Evolutionary conservation across 768 basidiomycete genomes (phyloP).

Genomic region (Mycena leptocephala): DNA sequence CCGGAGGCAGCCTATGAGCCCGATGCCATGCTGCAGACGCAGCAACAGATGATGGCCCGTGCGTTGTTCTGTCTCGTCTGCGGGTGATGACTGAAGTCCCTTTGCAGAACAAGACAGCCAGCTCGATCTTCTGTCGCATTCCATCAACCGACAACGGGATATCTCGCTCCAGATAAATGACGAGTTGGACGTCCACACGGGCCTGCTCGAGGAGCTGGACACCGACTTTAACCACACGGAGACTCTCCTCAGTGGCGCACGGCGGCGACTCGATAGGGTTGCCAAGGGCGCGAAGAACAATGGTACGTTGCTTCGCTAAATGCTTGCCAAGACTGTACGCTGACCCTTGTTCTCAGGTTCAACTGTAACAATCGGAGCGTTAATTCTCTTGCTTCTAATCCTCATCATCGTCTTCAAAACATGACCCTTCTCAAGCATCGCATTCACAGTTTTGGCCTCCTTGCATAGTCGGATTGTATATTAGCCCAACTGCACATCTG

Average conservation of each 20-base stretch:
- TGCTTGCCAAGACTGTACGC: not conserved
- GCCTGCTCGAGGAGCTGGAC: slow-evolving; percentile 90
- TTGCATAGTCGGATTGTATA: slow-evolving; percentile 32
- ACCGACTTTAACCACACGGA: slow-evolving; percentile 84
- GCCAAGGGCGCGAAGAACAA: slow-evolving; percentile 86
- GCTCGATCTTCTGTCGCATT: slow-evolving; percentile 87
- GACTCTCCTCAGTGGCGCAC: slow-evolving; percentile 75
- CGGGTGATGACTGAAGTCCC: not conserved
- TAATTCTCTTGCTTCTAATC: slow-evolving; percentile 56
- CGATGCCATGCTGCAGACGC: slow-evolving; percentile 75
- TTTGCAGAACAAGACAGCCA: slow-evolving; percentile 88
- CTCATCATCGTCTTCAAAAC: slow-evolving; percentile 52
- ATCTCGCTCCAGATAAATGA: slow-evolving; percentile 93
- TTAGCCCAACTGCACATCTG: slow-evolving; percentile 23
- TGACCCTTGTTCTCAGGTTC: slow-evolving; percentile 63
- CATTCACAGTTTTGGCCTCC: slow-evolving; percentile 1
- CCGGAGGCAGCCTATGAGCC: slow-evolving; percentile 58
- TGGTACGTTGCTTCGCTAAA: slow-evolving; percentile 63
- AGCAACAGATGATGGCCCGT: slow-evolving; percentile 88
- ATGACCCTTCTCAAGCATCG: slow-evolving; percentile 2
- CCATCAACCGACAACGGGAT: slow-evolving; percentile 90
- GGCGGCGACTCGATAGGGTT: slow-evolving; percentile 80
- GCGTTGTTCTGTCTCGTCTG: slow-evolving; percentile 34
- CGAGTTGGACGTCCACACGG: slow-evolving; percentile 93
- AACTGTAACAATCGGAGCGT: slow-evolving; percentile 55